Conservation (phyloP, 2,329 filamentous ascomycete genomes). For the Ophiostoma sp. region DNA sequence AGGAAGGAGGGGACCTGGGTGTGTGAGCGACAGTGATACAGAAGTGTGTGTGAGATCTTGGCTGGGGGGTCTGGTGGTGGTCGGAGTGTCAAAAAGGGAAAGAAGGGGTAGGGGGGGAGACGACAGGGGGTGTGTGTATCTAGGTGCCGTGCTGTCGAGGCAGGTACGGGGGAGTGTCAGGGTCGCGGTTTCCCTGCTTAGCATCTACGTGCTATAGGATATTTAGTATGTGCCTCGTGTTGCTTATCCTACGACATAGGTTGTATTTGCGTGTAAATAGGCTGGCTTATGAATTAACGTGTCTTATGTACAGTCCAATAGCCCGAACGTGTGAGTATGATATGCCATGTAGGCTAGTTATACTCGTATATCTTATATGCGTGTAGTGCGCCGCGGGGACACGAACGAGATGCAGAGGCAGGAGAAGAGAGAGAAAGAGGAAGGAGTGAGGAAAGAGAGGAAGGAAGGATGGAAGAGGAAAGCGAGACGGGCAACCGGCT, state of each 20-base stretch:
- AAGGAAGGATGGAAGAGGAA: not conserved
- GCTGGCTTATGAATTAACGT: too few species aligned
- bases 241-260: too few species aligned
- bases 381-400: not conserved
- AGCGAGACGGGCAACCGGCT: not conserved
- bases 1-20: constrained; percentile 31
- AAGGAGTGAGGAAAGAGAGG: not conserved
- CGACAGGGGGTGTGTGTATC: constrained; percentile 15
- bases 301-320: not conserved
- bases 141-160: constrained; percentile 12
- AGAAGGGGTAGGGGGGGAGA: constrained; percentile 15
- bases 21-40: constrained; percentile 36
- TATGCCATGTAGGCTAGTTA: too few species aligned
- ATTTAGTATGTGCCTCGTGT: not conserved
- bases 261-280: too few species aligned
- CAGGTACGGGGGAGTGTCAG: constrained; percentile 11
- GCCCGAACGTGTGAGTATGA: too few species aligned
- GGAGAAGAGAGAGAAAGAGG: not conserved
- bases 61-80: constrained; percentile 26
- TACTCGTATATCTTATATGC: too few species aligned
- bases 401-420: not conserved
- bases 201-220: not conserved
- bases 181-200: constrained; percentile 4
- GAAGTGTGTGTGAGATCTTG: constrained; percentile 36
- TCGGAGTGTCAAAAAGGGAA: constrained; percentile 15